phyloP scores from a whole-genome alignment of 768 basidiomycete species.

The Tylopilus subfusipes region DNA sequence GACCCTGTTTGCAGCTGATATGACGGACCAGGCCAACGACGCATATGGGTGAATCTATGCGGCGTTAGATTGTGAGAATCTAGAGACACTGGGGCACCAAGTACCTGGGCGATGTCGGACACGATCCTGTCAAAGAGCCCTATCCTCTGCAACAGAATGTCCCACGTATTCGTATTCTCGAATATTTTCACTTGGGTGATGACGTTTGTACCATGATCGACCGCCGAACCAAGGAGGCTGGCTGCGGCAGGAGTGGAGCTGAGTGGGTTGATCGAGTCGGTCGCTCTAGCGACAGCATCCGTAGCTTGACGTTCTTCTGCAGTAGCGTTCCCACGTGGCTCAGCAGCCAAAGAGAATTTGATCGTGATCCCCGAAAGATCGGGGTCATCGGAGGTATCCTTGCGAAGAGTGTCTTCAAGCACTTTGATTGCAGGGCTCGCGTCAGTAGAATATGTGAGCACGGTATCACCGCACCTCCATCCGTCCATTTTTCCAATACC shows the following conservation, averaged over 20 bases:
- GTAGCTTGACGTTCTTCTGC: background rate
- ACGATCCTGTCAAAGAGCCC: background rate
- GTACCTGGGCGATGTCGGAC: background rate
- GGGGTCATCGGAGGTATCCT: background rate
- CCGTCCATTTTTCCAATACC: background rate
- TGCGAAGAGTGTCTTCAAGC: background rate
- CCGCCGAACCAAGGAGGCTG: background rate
- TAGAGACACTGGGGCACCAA: background rate
- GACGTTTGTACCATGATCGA: background rate
- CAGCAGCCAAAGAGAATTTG: background rate
- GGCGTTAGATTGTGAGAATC: background rate
- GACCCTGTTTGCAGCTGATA: background rate
- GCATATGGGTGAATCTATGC: background rate
- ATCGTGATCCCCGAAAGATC: background rate
- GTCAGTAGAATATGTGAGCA: background rate
- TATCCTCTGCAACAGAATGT: background rate
- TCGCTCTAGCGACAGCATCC: background rate
- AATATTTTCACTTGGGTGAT: background rate
- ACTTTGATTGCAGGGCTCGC: background rate
- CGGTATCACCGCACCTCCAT: background rate
- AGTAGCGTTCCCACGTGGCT: background rate
- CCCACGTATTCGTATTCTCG: background rate
- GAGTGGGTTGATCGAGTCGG: background rate
- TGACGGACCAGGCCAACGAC: background rate
- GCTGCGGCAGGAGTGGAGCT: background rate